Evolutionary conservation across 2,329 filamentous ascomycete species (phyloP), one percentile per base, ranked within the genome.

Genomic region (Magnaporthales sp.): DNA sequence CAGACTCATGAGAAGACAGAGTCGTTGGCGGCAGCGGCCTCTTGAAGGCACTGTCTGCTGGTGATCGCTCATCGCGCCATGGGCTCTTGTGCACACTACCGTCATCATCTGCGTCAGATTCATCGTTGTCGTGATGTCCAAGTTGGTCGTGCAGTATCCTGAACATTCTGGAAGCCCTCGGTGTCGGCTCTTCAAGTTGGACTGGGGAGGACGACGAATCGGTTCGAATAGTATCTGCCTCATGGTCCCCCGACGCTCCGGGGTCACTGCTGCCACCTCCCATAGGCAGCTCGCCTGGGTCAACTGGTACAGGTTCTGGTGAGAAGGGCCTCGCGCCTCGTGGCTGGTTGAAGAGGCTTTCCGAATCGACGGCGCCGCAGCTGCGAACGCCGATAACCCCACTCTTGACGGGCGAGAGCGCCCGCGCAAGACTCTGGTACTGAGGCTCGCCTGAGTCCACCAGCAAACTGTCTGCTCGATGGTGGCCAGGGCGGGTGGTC

Each of bases 351-450:
- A 66, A 61, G 62, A 86, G 80, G 73, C 83, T 84, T 61, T 84
- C 81, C 0, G 75, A 73, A 62, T 86, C 82, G 29, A 75, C 77
- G 27, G 74, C 71, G 63, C 73, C 74, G 10, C 69, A 70, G 30
- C 67, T 71, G 19, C 24, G 22, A 64, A 67, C 62, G 31, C 69
- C 19, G 32, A 66, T 29, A 64, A 27, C 54, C 68, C 62, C 19
- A 67, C 31, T 68, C 38, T 56, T 27, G 30, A 65, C 24, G 68
- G 65, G 71, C 51, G 68, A 75, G 69, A 22, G 73, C 3, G 82
- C 83, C 9, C 80, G 78, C 3, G 83, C 76, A 9, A 89, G 78
- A 69, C 85, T 87, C 74, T 88, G 86, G 71, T 88, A 88, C 15
- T 80, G 77, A 5, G 85, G 81, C 15, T 84, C 64, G 32, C 27